phyloP scores from a whole-genome alignment of 768 basidiomycete species.

The Collybia nuda region DNA sequence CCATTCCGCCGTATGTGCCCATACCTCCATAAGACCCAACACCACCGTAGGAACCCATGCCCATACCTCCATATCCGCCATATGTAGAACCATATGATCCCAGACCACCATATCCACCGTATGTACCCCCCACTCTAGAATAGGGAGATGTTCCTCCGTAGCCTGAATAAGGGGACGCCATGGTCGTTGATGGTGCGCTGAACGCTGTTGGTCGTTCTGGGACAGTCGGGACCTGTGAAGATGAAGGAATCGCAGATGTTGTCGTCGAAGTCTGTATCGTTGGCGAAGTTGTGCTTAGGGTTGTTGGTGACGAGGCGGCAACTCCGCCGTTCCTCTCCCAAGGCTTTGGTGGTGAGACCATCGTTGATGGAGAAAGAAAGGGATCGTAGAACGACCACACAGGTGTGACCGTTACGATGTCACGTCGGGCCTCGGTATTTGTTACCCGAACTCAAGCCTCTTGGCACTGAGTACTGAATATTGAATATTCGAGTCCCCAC shows the following conservation, averaged over 20 bases:
- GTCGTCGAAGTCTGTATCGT: constrained; percentile 24
- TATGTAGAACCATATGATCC: constrained; percentile 25
- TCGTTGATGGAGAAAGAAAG: constrained; percentile 23
- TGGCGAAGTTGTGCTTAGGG: constrained; percentile 24
- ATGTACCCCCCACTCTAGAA: constrained; percentile 36
- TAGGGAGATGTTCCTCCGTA: constrained; percentile 39
- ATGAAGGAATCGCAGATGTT: constrained; percentile 6
- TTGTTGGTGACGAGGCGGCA: constrained; percentile 26
- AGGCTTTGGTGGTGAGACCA: constrained; percentile 88
- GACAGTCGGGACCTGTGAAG: constrained; percentile 35
- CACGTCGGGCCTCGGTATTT: neutral
- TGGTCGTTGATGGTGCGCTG: constrained; percentile 29
- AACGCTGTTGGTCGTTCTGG: constrained; percentile 67
- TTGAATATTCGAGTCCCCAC: too few species aligned
- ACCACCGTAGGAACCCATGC: constrained; percentile 32
- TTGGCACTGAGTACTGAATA: too few species aligned
- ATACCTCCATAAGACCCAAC: constrained; percentile 28
- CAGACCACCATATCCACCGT: constrained; percentile 28
- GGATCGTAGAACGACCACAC: neutral
- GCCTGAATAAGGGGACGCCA: constrained; percentile 43
- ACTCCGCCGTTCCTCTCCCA: constrained; percentile 70
- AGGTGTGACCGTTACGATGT: neutral
- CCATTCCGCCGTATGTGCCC: constrained; percentile 40
- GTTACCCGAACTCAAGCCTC: neutral
- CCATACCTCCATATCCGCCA: constrained; percentile 34